Evolutionary conservation across 495 filamentous ascomycete genomes (phyloP), one percentile per base, ranked within the genome.

Genomic region (Lasiosphaeria ovina): DNA sequence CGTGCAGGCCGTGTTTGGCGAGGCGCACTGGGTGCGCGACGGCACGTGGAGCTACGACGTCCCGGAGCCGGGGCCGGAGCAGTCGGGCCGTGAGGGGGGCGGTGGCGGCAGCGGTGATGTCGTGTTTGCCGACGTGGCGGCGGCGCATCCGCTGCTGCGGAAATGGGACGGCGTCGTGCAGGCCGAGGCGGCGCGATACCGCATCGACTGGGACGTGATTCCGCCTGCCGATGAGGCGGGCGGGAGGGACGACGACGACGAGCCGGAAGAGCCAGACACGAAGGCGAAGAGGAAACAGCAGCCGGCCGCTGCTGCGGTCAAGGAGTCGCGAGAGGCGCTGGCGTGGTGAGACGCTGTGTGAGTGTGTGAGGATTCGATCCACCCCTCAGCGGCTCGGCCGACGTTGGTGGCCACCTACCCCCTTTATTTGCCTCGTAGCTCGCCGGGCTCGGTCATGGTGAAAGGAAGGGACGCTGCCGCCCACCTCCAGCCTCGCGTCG

Each of bases 11-110:
- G 74, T 96, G 9, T 93, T 93, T 77, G 81, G 79, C 2, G 73
- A 64, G 53, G 74, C 82, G 40, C 89, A 73, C 63, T 89, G 86
- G 74, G 77, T 76, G 8, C 74, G 74, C 36, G 81, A 86, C 59
- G 89, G 86, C 9, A 77, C 79, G 10, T 90, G 88, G 79, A 81
- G 67, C 67, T 91, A 84, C 74, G 75, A 77, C 0, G 79, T 88
- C 9, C 61, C 57, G 17, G 77, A 16, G 64, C 34, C 8, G 7
- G 35, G 40, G 35, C 17, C 16, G 35, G 47, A 16, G 31, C 49
- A 65, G 44, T 70, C 68, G 51, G 67, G 68, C 38, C 62, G 63
- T 50, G 75, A 72, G 68, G 68, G 57, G 9, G 44, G 67, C 55
- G 60, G 65, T 67, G 17, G 58, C 50, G 59, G 53, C 33, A 63